Base-by-base conservation (phyloP, 805 yeast species). In the Groenewaldozyma tartarivorans region DNA sequence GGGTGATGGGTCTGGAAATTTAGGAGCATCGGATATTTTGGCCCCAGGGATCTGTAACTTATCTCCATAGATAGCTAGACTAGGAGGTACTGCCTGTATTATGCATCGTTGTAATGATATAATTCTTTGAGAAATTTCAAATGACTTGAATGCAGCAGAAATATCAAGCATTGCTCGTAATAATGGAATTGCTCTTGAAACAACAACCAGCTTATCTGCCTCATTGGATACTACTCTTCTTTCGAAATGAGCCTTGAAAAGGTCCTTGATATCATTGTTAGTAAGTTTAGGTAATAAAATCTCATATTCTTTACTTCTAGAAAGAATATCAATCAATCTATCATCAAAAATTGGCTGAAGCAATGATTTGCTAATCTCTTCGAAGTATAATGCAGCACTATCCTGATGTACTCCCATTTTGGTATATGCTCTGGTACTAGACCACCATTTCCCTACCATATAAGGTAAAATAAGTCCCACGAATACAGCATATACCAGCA, bases 391-490 rank as follows among this genome's bases (percentile, higher is more conserved):
- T 3, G 83, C 74, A 4, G 98, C 95, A n/a, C 97, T 82, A 20
- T 75, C 74, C 38, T 81, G 78, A 49, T 83, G 84, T 45, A 92
- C 68, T 3, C 95, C 96, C 50, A 75, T 77, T 51, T 79, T 83
- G 20, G 96, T 92, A 55, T 76, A 77, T 2, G 81, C 66, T 57
- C 81, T 82, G 39, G 86, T 85, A 41, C 75, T 77, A 35, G 68
- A 67, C 99, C 99, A 92, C 96, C 96, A 90, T 21, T 68, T 66
- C 32, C 86, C 82, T 22, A 94, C 97, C 36, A 82, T 61, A 40
- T 68, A 67, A 2, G 98, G 98, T 42, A 92, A 70, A 4, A 84
- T 66, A 3, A 81, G 67, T 17, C 94, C 96, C 51, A 92, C 77
- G 34, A 85, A 60, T 5, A 74, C 48, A 38, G 86, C 75, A 60